Percentiles rank a stretch among this genome's conserved stretches.
phyloP scores from a whole-genome alignment of 306 rosid genomes.

The Ochetophila trinervis region DNA sequence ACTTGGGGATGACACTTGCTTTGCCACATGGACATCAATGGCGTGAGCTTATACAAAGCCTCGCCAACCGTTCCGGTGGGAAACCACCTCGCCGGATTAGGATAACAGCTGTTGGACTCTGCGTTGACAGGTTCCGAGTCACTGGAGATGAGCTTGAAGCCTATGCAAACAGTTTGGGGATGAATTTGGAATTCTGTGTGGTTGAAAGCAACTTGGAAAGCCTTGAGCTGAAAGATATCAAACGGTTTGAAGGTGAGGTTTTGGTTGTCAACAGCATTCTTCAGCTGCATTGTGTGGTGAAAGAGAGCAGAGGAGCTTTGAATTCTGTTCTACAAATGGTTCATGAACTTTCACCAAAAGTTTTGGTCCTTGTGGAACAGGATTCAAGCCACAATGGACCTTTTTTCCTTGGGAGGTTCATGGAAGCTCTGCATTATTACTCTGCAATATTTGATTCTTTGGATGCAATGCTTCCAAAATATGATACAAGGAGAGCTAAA shows the following conservation, averaged over 20 bases:
- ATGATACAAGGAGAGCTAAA: conserved; percentile 71
- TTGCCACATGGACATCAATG: conserved; percentile 73
- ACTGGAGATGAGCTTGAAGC: conserved; percentile 60
- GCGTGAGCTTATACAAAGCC: conserved; percentile 54
- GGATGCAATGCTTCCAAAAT: conserved; percentile 75
- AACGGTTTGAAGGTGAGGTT: conserved; percentile 50
- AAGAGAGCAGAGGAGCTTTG: conserved; percentile 83
- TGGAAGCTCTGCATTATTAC: conserved; percentile 84
- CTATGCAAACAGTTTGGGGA: conserved; percentile 45
- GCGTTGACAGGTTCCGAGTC: conserved; percentile 31
- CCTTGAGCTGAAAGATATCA: conserved; percentile 46
- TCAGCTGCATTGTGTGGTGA: conserved; percentile 84
- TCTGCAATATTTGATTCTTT: conserved; percentile 86
- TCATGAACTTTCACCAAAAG: conserved; percentile 60
- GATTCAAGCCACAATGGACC: conserved; percentile 96
- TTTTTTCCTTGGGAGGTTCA: conserved; percentile 84
- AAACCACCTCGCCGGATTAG: conserved; percentile 37
- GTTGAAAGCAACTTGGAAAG: conserved; percentile 61
- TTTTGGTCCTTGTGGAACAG: conserved; percentile 69
- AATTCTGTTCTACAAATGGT: conserved; percentile 70
- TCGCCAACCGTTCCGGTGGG: conserved; percentile 29
- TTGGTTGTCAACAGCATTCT: conserved; percentile 75
- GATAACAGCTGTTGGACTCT: conserved; percentile 63
- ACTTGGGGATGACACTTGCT: conserved; percentile 76
- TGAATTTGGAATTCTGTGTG: conserved; percentile 46